These are phyloP conservation scores for Kalmanozyma brasiliensis DNA, from an alignment of 1,284 basidiomycete genomes.

Conservation along the genomic window DNA sequence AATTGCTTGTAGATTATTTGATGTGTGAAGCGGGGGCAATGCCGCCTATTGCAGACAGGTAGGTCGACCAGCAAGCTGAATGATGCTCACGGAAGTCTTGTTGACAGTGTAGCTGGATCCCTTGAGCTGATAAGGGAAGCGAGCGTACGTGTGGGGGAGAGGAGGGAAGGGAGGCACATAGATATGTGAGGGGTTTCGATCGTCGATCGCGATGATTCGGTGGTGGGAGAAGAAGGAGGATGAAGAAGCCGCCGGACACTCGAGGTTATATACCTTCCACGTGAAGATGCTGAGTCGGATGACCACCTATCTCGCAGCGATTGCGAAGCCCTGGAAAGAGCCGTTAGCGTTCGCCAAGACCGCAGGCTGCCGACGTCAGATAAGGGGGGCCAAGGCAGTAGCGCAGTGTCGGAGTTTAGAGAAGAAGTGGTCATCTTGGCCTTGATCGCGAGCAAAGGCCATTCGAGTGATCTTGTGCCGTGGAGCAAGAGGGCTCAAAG, in stretches of 20 bases:
- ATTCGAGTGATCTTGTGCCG: neutral
- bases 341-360: conserved; percentile 26
- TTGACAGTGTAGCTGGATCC: neutral
- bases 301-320: too few relatives aligned
- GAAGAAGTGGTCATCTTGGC: neutral
- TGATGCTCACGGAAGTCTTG: neutral
- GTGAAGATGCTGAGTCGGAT: conserved; percentile 3
- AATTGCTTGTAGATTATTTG: neutral
- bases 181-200: neutral
- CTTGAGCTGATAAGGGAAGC: neutral
- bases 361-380: conserved; percentile 22
- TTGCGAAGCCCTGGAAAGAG: conserved; percentile 7
- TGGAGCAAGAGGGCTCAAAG: neutral
- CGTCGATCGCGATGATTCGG: conserved; percentile 10
- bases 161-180: neutral
- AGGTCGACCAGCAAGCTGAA: conserved; percentile 15
- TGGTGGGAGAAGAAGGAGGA: conserved; percentile 19
- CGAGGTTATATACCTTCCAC: conserved; percentile 32
- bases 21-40: neutral
- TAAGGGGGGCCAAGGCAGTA: conserved; percentile 6
- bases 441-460: conserved; percentile 27
- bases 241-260: conserved; percentile 44
- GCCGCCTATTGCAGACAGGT: conserved; percentile 45
- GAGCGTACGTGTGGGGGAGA: neutral
- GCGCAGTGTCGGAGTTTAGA: neutral